Evolutionary conservation across 345 rosid genomes (phyloP).

Genomic region (Boechera divaricarpa): DNA sequence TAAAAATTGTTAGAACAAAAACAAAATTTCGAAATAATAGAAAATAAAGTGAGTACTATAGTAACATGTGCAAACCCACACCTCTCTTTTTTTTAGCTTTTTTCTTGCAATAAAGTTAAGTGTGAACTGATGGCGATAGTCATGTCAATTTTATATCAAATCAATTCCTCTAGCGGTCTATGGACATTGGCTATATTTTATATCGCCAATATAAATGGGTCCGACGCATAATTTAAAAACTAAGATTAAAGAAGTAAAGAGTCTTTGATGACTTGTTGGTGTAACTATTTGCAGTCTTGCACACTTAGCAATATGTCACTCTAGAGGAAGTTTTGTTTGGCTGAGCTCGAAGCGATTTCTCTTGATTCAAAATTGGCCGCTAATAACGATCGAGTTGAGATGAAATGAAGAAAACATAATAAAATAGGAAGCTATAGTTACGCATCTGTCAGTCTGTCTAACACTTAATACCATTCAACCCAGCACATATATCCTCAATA

Average conservation of each 20-base stretch:
- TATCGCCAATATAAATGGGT: not conserved
- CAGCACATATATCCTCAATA: too few relatives aligned
- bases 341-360: not conserved
- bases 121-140: not conserved
- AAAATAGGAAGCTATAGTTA: too few relatives aligned
- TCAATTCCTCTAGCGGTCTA: not conserved
- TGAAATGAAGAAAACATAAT: too few relatives aligned
- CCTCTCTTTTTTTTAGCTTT: not conserved
- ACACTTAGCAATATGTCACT: not conserved
- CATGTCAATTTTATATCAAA: not conserved
- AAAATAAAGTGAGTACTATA: too few relatives aligned
- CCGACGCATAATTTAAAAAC: slow-evolving; percentile 3
- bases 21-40: too few relatives aligned
- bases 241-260: not conserved
- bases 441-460: too few relatives aligned
- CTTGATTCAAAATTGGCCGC: not conserved
- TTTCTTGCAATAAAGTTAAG: not conserved
- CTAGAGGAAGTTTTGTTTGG: not conserved
- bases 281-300: not conserved
- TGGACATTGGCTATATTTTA: too few relatives aligned
- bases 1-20: too few relatives aligned
- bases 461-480: too few relatives aligned
- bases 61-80: too few relatives aligned
- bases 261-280: not conserved
- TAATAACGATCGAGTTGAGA: too few relatives aligned